phyloP scores from a whole-genome alignment of 768 basidiomycete species.

The Myochromella boudieri region DNA sequence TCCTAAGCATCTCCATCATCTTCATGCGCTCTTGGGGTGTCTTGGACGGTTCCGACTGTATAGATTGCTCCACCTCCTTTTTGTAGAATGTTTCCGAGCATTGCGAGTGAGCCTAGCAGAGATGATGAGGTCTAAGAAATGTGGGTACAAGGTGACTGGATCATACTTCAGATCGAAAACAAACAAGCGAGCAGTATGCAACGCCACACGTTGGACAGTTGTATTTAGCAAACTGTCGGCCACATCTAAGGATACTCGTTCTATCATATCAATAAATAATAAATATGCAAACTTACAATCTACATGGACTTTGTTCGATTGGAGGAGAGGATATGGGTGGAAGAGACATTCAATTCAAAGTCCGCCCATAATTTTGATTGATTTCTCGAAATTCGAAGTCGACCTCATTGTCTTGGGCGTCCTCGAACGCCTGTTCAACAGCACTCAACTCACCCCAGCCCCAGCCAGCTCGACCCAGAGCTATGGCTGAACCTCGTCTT shows the following conservation, averaged over 20 bases:
- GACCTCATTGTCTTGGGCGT: no score
- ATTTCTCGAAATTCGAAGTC: no score
- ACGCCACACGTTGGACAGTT: conserved; percentile 82
- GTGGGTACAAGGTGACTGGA: neutral
- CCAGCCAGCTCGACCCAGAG: no score
- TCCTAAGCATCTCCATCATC: conserved; percentile 72
- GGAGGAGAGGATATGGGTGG: conserved; percentile 8
- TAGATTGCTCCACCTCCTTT: conserved; percentile 66
- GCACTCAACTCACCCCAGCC: neutral
- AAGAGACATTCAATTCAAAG: conserved; percentile 22
- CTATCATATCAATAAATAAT: neutral
- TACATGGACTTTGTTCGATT: conserved; percentile 35
- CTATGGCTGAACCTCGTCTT: conserved; percentile 46
- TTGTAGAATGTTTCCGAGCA: conserved; percentile 86
- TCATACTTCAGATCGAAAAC: conserved; percentile 73
- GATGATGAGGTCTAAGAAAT: neutral
- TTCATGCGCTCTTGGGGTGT: conserved; percentile 54
- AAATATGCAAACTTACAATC: conserved; percentile 36
- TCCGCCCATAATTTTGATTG: conserved; percentile 23
- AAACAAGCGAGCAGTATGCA: conserved; percentile 75
- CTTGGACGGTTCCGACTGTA: conserved; percentile 54
- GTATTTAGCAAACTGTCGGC: conserved; percentile 74
- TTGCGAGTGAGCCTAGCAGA: conserved; percentile 52
- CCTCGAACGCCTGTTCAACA: conserved; percentile 5
- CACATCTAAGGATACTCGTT: conserved; percentile 51